Evolutionary conservation across 2,329 filamentous ascomycete genomes (phyloP).

Genomic region (Diaporthe batatas): DNA sequence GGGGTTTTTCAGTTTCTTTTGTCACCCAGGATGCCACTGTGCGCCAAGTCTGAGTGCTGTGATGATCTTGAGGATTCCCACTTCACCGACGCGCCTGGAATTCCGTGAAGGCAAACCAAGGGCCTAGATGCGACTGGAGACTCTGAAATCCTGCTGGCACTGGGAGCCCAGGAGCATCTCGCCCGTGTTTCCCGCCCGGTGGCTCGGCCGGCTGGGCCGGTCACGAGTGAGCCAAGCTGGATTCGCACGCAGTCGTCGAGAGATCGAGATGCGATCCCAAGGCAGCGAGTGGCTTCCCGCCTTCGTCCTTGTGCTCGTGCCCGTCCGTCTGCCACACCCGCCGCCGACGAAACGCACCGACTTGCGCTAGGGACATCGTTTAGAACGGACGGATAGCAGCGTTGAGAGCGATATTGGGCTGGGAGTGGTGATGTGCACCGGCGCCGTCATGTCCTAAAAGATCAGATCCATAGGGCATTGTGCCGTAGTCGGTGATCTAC

Average conservation of each 20-base stretch:
- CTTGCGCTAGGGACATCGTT: background rate
- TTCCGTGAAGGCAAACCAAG: background rate
- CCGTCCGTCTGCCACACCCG: background rate
- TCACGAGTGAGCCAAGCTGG: slow-evolving; percentile 8
- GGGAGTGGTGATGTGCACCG: background rate
- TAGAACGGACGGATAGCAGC: background rate
- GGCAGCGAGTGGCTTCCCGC: background rate
- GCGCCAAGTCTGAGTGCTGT: slow-evolving; percentile 20
- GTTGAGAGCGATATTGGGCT: background rate
- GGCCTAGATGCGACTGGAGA: slow-evolving; percentile 8
- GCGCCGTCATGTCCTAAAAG: too few relatives aligned
- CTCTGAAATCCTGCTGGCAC: background rate
- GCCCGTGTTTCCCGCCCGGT: slow-evolving; percentile 10
- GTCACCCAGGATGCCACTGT: slow-evolving; percentile 25
- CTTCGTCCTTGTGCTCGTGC: background rate
- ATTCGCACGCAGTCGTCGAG: background rate
- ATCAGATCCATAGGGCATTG: background rate
- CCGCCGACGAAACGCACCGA: too few relatives aligned
- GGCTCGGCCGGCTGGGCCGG: slow-evolving; percentile 25
- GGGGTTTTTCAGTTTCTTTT: slow-evolving; percentile 18
- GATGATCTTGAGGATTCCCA: slow-evolving; percentile 32
- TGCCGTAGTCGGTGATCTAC: background rate
- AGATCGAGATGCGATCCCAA: background rate
- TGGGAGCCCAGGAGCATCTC: background rate
- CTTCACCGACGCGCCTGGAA: slow-evolving; percentile 30